phyloP scores from a whole-genome alignment of 148 eudicot genomes.

The Rhododendron griersonianum region DNA sequence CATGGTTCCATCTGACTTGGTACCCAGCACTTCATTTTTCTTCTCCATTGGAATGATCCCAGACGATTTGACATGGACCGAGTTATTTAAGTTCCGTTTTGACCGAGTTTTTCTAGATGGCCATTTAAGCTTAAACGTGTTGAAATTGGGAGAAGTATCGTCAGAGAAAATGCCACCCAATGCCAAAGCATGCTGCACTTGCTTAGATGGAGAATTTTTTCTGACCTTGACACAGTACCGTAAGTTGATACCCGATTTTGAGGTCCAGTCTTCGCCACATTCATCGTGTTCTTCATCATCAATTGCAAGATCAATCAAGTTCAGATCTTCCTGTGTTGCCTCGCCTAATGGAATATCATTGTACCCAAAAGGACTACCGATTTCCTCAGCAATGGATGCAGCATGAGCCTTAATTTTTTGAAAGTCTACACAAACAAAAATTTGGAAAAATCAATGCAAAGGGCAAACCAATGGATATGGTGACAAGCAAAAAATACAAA shows the following conservation, averaged over 20 bases:
- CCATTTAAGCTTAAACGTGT: slow-evolving; percentile 47
- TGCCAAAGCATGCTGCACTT: slow-evolving; percentile 49
- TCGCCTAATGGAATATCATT: slow-evolving; percentile 50
- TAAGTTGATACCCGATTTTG: slow-evolving; percentile 60
- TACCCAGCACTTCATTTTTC: slow-evolving; percentile 19
- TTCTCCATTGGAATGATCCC: slow-evolving; percentile 5
- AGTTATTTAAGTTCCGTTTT: slow-evolving; percentile 28
- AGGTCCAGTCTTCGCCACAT: slow-evolving; percentile 70
- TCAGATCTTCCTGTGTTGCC: slow-evolving; percentile 61
- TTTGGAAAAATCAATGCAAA: background rate
- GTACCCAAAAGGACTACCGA: slow-evolving; percentile 41
- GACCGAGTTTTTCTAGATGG: slow-evolving; percentile 53
- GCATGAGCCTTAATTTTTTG: slow-evolving; percentile 76
- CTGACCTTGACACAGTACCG: slow-evolving; percentile 51
- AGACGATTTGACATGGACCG: slow-evolving; percentile 15
- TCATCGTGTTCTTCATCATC: slow-evolving; percentile 50
- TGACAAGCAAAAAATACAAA: background rate
- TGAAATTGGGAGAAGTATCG: slow-evolving; percentile 23
- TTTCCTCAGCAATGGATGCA: slow-evolving; percentile 61
- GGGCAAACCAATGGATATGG: background rate
- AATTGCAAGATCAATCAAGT: slow-evolving; percentile 69
- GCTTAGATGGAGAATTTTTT: slow-evolving; percentile 38
- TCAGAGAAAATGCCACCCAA: slow-evolving; percentile 46
- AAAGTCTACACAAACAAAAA: slow-evolving; percentile 47
- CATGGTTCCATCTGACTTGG: slow-evolving; percentile 20